These are phyloP conservation scores for Mortierella sp. DNA, from an alignment of 371 early-diverging fungal genomes.

Conservation along the genomic window DNA sequence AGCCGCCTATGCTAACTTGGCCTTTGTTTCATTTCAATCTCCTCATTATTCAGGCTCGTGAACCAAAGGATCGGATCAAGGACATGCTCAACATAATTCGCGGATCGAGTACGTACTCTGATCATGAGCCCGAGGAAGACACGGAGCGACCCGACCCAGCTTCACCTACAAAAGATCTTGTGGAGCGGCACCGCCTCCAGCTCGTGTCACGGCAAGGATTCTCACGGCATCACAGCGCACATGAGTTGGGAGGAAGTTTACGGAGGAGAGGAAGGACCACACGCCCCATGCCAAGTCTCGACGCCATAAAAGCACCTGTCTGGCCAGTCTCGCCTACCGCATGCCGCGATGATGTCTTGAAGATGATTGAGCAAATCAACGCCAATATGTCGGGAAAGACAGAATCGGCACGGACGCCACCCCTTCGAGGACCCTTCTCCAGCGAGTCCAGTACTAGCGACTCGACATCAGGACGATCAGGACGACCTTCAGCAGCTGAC, in stretches of 20 bases:
- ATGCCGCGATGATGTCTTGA: constrained; percentile 34
- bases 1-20: background rate
- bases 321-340: constrained; percentile 15
- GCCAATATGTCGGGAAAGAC: constrained; percentile 23
- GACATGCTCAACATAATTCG: constrained; percentile 45
- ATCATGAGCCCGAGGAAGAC: constrained; percentile 10
- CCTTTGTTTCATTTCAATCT: background rate
- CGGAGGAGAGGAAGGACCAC: constrained; percentile 13
- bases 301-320: background rate
- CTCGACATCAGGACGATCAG: background rate
- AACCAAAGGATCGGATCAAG: constrained; percentile 41
- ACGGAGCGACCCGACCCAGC: constrained; percentile 19
- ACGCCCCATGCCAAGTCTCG: background rate
- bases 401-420: background rate
- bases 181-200: constrained; percentile 16
- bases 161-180: constrained; percentile 36
- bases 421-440: background rate
- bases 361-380: constrained; percentile 51
- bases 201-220: constrained; percentile 14
- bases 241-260: constrained; percentile 11
- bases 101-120: constrained; percentile 11
- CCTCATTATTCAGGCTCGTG: constrained; percentile 10
- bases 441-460: background rate
- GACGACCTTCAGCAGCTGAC: background rate
- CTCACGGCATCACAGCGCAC: constrained; percentile 21